Evolutionary conservation across 2,329 filamentous ascomycete genomes (phyloP).

Genomic region (Dactylellina haptotyla): DNA sequence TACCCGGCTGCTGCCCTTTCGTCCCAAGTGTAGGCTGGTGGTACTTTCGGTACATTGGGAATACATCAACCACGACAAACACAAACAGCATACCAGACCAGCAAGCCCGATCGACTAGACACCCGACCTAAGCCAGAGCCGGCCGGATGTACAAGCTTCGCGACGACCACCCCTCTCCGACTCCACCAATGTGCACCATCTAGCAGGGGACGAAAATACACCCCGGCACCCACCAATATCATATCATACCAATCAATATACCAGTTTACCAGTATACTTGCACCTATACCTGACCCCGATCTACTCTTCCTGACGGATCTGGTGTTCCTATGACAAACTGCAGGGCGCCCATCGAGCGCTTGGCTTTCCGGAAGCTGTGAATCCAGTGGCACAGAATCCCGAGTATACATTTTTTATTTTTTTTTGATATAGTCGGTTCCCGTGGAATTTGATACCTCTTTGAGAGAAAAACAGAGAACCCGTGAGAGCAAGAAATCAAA

Average conservation of each 20-base stretch:
- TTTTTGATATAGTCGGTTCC: no score
- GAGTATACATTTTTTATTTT: no score
- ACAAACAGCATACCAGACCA: no score
- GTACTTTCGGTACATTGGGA: no score
- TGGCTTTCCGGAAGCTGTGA: no score
- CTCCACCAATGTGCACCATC: slow-evolving; percentile 10
- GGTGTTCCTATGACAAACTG: slow-evolving; percentile 13
- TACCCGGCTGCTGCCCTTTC: not conserved
- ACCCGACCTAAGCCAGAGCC: slow-evolving; percentile 6
- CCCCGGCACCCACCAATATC: not conserved
- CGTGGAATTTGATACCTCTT: no score
- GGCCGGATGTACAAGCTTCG: no score
- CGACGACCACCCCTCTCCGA: slow-evolving; percentile 18
- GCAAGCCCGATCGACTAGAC: no score
- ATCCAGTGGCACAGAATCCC: no score
- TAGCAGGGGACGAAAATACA: slow-evolving; percentile 15
- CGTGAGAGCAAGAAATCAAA: not conserved
- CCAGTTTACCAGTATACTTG: not conserved
- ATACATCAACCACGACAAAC: no score
- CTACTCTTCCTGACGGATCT: not conserved
- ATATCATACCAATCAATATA: not conserved
- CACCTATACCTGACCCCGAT: not conserved
- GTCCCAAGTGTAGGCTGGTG: slow-evolving; percentile 42
- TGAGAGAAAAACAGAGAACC: no score
- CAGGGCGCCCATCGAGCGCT: not conserved